Evolutionary conservation across 1,284 basidiomycete species (phyloP).

Genomic region (Afroboletus lepidellus): DNA sequence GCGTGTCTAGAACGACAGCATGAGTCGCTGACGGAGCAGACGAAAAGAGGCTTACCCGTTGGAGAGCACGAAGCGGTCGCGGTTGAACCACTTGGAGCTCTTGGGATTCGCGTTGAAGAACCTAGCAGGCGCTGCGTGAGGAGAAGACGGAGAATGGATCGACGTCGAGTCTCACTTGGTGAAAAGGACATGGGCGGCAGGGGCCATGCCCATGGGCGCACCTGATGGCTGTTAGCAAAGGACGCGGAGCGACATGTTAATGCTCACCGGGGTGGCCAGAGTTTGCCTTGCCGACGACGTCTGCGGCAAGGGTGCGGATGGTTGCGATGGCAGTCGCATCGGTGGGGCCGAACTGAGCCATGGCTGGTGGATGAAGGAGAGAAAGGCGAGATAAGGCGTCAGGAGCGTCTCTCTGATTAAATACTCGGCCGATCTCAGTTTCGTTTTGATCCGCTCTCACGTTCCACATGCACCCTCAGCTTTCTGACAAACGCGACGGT

Average conservation of each 20-base stretch:
- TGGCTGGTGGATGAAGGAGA: conserved; percentile 24
- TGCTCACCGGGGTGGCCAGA: conserved; percentile 83
- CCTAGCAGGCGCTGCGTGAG: conserved; percentile 37
- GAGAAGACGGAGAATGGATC: background rate
- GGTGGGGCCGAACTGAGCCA: conserved; percentile 46
- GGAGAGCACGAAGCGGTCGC: conserved; percentile 86
- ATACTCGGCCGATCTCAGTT: conserved; percentile 2
- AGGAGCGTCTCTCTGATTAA: conserved; percentile 6
- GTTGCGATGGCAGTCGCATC: conserved; percentile 66
- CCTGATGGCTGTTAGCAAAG: conserved; percentile 41
- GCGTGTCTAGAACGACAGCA: conserved; percentile 51
- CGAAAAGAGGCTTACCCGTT: conserved; percentile 54
- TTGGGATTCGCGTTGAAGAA: conserved; percentile 87
- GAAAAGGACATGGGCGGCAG: conserved; percentile 85
- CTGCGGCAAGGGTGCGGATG: conserved; percentile 70
- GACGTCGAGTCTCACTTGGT: conserved; percentile 48
- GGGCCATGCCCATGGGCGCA: conserved; percentile 92
- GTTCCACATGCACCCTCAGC: conserved; percentile 64
- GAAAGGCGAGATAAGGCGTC: background rate
- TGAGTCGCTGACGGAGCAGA: conserved; percentile 11
- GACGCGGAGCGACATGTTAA: background rate
- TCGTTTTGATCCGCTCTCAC: conserved; percentile 6
- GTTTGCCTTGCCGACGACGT: conserved; percentile 80
- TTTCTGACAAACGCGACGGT: conserved; percentile 71
- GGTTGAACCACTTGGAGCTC: conserved; percentile 89